Evolutionary conservation across 306 rosid species (phyloP).

Genomic region (Prunus mira): DNA sequence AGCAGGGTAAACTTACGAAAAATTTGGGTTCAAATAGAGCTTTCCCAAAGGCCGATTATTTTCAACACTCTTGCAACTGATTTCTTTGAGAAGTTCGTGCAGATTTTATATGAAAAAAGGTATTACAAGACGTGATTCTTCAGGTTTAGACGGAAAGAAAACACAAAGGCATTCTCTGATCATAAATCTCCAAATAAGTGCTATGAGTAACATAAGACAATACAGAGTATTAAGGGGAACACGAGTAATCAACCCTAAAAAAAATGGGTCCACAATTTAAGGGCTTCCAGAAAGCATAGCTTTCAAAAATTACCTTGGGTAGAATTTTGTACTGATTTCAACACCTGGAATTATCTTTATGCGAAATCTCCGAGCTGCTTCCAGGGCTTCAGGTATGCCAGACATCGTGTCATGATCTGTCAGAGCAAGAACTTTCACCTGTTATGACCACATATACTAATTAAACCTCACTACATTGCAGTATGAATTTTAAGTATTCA

Average conservation of each 20-base stretch:
- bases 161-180: not conserved
- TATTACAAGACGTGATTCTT: not conserved
- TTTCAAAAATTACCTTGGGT: conserved; percentile 52
- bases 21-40: no score
- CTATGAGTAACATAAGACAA: not conserved
- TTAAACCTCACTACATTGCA: conserved; percentile 22
- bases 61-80: not conserved
- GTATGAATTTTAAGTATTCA: conserved; percentile 12
- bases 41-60: no score
- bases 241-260: not conserved
- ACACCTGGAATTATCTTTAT: conserved; percentile 98
- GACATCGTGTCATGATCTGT: conserved; percentile 99
- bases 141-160: not conserved
- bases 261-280: not conserved
- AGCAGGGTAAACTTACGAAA: no score
- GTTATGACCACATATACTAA: conserved; percentile 64
- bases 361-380: conserved; percentile 75
- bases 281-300: conserved; percentile 12
- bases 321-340: conserved; percentile 78
- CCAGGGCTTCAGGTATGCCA: conserved; percentile 88
- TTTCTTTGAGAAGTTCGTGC: not conserved
- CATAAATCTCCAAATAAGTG: not conserved
- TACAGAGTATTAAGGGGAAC: not conserved
- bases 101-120: not conserved
- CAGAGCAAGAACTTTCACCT: conserved; percentile 99